Conservation (phyloP, 768 basidiomycete genomes). For the Suillus occidentalis region DNA sequence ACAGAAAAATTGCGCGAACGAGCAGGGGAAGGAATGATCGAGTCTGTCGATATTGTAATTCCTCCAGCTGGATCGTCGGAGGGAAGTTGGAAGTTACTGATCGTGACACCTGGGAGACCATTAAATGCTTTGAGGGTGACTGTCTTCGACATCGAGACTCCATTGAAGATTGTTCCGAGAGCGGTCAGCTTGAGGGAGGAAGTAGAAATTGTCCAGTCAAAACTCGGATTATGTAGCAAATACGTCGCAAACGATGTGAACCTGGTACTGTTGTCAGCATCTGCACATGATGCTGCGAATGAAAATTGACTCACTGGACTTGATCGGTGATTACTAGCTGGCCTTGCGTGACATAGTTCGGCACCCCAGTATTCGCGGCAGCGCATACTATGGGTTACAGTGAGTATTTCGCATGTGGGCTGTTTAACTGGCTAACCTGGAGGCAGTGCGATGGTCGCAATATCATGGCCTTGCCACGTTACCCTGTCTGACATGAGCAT, state of each 20-base stretch:
- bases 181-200: slow-evolving; percentile 61
- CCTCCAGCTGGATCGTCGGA: slow-evolving; percentile 68
- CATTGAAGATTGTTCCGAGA: slow-evolving; percentile 68
- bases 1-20: slow-evolving; percentile 44
- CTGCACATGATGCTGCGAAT: background rate
- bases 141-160: slow-evolving; percentile 58
- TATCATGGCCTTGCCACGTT: slow-evolving; percentile 60
- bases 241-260: slow-evolving; percentile 69
- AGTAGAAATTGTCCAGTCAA: slow-evolving; percentile 72
- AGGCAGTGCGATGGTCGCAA: slow-evolving; percentile 64
- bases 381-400: slow-evolving; percentile 51
- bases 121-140: slow-evolving; percentile 71
- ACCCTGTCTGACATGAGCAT: slow-evolving; percentile 39
- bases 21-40: slow-evolving; percentile 62
- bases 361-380: slow-evolving; percentile 65
- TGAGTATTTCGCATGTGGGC: background rate
- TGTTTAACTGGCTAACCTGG: slow-evolving; percentile 38
- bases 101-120: slow-evolving; percentile 65
- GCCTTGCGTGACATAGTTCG: slow-evolving; percentile 55
- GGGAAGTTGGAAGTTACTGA: slow-evolving; percentile 70
- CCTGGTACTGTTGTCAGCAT: slow-evolving; percentile 25
- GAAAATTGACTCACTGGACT: slow-evolving; percentile 37
- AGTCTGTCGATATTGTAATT: slow-evolving; percentile 68
- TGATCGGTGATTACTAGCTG: slow-evolving; percentile 56
- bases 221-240: slow-evolving; percentile 61